These are phyloP conservation scores for Cytospora piceae DNA, from an alignment of 2,329 filamentous ascomycete genomes.

Conservation along the genomic window DNA sequence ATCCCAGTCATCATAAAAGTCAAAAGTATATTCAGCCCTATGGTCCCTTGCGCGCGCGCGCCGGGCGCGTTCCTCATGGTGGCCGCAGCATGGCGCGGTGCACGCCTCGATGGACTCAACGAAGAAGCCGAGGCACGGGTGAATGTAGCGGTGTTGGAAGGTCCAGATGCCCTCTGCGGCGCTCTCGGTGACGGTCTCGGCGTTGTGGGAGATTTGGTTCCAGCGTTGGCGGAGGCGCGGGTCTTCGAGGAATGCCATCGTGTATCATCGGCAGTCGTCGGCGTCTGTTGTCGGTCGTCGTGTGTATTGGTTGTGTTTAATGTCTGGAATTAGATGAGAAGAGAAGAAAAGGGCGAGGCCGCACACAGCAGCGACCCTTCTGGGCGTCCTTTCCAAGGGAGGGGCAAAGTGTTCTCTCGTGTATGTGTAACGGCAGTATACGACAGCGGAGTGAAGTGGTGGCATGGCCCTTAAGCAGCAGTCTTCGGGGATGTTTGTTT, in stretches of 20 bases:
- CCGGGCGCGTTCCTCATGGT: constrained; percentile 73
- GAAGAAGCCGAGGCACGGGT: constrained; percentile 75
- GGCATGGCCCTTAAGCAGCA: background rate
- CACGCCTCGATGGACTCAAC: constrained; percentile 72
- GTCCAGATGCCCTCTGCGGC: constrained; percentile 91
- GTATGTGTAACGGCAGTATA: background rate
- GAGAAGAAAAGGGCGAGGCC: background rate
- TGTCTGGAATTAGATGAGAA: background rate
- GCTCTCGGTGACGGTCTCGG: constrained; percentile 87
- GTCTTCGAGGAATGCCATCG: constrained; percentile 71
- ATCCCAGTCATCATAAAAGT: constrained; percentile 97
- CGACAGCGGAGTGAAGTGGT: background rate
- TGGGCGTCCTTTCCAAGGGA: background rate
- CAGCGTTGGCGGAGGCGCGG: constrained; percentile 90
- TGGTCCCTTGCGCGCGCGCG: constrained; percentile 67
- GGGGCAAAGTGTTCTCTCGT: background rate
- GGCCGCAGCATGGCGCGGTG: constrained; percentile 70
- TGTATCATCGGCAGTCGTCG: constrained; percentile 29
- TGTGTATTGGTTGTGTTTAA: background rate
- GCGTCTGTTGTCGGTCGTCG: background rate
- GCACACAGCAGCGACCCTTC: background rate
- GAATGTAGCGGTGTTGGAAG: constrained; percentile 84
- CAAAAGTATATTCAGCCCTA: constrained; percentile 82
- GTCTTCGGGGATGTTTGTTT: background rate
- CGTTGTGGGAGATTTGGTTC: constrained; percentile 88